Conservation (phyloP, 345 rosid genomes). For the Populus alba region DNA sequence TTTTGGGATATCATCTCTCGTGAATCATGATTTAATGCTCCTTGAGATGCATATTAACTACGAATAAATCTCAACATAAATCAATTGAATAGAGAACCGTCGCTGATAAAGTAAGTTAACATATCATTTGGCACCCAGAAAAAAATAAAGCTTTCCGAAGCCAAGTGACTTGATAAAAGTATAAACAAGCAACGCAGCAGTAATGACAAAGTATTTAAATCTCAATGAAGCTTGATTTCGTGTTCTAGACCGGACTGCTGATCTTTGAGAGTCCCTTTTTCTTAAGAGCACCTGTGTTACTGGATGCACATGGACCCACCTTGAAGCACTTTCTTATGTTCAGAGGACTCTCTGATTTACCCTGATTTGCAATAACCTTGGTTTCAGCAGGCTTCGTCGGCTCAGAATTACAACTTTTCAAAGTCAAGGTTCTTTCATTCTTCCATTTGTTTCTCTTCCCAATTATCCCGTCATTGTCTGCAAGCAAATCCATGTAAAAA, state of each 20-base stretch:
- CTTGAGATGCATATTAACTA: no score
- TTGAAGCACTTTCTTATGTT: neutral
- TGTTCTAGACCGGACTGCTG: neutral
- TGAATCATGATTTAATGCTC: no score
- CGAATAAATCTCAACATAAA: no score
- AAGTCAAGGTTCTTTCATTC: slow-evolving; percentile 1
- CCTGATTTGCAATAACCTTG: neutral
- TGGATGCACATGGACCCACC: neutral
- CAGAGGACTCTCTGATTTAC: neutral
- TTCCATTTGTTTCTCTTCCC: slow-evolving; percentile 15
- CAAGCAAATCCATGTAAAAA: neutral
- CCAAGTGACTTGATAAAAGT: no score
- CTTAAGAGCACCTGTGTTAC: neutral
- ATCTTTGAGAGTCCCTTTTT: neutral
- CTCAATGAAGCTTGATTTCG: no score
- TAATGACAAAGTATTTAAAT: no score
- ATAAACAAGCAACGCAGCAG: no score
- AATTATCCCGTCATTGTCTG: slow-evolving; percentile 37
- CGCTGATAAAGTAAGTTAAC: no score
- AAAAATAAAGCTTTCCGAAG: no score
- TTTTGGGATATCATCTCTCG: no score
- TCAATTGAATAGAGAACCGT: no score
- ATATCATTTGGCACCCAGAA: no score
- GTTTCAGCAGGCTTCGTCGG: neutral
- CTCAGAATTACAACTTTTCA: slow-evolving; percentile 6